Evolutionary conservation across 2,329 filamentous ascomycete species (phyloP).

Genomic region (Colletotrichum gigasporum): DNA sequence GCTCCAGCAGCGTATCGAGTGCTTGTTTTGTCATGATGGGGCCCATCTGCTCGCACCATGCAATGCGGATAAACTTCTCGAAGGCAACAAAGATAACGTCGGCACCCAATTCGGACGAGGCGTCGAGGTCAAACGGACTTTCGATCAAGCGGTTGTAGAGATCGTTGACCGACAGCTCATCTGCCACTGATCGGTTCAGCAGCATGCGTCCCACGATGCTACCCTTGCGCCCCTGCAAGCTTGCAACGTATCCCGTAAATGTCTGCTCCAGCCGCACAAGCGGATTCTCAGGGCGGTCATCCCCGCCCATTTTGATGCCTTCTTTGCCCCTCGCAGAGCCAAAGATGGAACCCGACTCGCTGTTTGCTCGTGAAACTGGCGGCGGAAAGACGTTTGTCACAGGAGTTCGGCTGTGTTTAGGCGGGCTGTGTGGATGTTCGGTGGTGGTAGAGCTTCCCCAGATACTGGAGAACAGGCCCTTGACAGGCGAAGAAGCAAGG

Average conservation of each 20-base stretch:
- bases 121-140: conserved; percentile 80
- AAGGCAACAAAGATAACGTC: conserved; percentile 92
- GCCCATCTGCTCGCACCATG: conserved; percentile 90
- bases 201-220: conserved; percentile 84
- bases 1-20: conserved; percentile 78
- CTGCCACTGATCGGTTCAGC: conserved; percentile 73
- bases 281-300: conserved; percentile 71
- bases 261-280: conserved; percentile 83
- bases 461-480: conserved; percentile 81
- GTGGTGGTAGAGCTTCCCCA: conserved; percentile 69
- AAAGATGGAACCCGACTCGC: conserved; percentile 60
- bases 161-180: conserved; percentile 86
- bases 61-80: conserved; percentile 89
- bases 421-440: conserved; percentile 43
- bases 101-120: conserved; percentile 77
- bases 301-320: conserved; percentile 50
- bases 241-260: conserved; percentile 83
- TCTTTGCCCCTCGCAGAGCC: conserved; percentile 62
- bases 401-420: conserved; percentile 52
- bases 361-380: conserved; percentile 51
- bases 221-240: conserved; percentile 85
- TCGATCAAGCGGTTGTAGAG: conserved; percentile 90
- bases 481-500: conserved; percentile 86
- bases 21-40: conserved; percentile 79
- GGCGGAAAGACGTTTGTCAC: conserved; percentile 49